These are phyloP conservation scores for Licmophora abbreviata DNA, from an alignment of 108 stramenopile species.

Conservation along the genomic window DNA sequence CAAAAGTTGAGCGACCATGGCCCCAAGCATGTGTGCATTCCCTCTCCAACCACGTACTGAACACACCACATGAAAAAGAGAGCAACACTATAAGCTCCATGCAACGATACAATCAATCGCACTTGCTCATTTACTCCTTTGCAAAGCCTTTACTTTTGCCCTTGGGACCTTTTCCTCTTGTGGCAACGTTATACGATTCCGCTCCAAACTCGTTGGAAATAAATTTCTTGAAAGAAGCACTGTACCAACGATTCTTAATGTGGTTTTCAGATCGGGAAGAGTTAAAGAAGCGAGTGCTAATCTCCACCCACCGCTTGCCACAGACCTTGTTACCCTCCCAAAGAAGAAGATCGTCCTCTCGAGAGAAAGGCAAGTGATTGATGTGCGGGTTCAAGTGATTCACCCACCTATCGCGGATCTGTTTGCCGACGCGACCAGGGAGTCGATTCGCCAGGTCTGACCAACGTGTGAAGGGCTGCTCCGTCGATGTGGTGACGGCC, in stretches of 20 bases:
- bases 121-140: too few relatives aligned
- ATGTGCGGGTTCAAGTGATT: conserved; percentile 85
- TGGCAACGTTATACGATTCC: conserved; percentile 43
- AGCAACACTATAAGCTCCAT: too few relatives aligned
- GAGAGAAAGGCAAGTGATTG: conserved; percentile 68
- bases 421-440: conserved; percentile 83
- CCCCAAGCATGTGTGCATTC: too few relatives aligned
- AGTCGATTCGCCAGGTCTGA: conserved; percentile 74
- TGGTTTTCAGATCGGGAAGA: conserved; percentile 77
- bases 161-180: not conserved
- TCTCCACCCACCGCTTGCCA: conserved; percentile 86
- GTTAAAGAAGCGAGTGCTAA: conserved; percentile 75
- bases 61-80: too few relatives aligned
- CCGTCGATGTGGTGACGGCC: conserved; percentile 52
- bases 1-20: too few relatives aligned
- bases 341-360: conserved; percentile 69
- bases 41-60: too few relatives aligned
- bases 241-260: conserved; percentile 89
- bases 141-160: not conserved
- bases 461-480: conserved; percentile 84
- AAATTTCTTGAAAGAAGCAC: conserved; percentile 81
- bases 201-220: conserved; percentile 69
- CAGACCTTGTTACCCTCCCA: conserved; percentile 75
- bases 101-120: too few relatives aligned
- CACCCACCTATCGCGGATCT: conserved; percentile 87